Base-by-base conservation (phyloP, 257 asterid genomes). In the Mentha longifolia region DNA sequence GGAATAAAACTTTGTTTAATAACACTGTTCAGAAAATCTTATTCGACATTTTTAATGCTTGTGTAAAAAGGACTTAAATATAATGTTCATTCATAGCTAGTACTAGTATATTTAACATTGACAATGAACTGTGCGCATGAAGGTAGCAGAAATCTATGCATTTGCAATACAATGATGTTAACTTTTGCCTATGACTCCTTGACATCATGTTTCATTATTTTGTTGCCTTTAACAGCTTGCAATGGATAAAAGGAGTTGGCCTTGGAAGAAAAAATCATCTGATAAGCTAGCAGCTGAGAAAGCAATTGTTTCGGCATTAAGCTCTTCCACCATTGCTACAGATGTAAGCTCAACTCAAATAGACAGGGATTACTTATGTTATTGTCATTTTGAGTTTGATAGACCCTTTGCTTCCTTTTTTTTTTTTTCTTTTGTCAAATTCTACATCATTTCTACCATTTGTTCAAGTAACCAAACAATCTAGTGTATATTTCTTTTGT, bases 181-280 rank as follows among this genome's bases (percentile, higher is more conserved):
- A 30, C 4, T 59, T 58, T 52, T 51, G 31, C 9, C 15, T 42
- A 61, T 5, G 65, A 56, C 35, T 25, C 28, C 50, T 60, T 10
- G 39, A 22, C 49, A 35, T 49, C 68, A 54, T 25, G 9, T 58
- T 58, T 41, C 56, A 9, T 49, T 15, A 15, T 74, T 64, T 74
- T 64, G 47, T 78, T 46, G 47, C 58, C 50, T 76, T 46, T 62
- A 33, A 47, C 79, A 89, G 92, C 52, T 60, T 74, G 67, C 76
- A 68, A 95, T 95, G 99, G 98, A 95, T 67, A 87, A 79, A 57
- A 77, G 87, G 76, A 85, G 96, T 85, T 95, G 99, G 99, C 99
- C 97, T 2, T 95, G 99, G 97, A 95, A 92, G 94, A 95, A 86
- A 80, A 95, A 88, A 78, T 81, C 97, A 52, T 91, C 97, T 46